Conservation (phyloP, 495 filamentous ascomycete genomes). For the Podospora tetraspora region DNA sequence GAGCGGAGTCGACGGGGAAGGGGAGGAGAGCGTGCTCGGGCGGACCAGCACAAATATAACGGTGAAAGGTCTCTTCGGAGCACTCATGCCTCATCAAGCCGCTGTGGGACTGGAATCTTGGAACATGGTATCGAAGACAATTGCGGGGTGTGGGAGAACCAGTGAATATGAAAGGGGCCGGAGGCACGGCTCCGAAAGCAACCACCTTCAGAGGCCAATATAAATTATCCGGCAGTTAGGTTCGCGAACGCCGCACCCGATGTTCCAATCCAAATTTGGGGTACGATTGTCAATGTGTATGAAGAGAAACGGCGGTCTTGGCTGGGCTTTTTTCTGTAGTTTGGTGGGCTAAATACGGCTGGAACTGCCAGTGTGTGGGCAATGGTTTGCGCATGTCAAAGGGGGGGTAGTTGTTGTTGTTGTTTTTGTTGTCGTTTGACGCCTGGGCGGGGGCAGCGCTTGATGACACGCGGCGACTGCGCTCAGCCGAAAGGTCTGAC, state of each 20-base stretch:
- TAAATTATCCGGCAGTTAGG: conserved; percentile 6
- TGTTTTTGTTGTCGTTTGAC: too few species aligned
- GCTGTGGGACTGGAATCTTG: neutral
- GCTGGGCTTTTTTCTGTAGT: too few species aligned
- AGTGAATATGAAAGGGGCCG: neutral
- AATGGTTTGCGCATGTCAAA: too few species aligned
- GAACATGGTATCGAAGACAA: neutral
- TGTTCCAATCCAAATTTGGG: too few species aligned
- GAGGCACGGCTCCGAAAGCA: neutral
- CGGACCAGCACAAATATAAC: conserved; percentile 1
- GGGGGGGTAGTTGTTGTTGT: too few species aligned
- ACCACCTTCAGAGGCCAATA: neutral
- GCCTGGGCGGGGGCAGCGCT: too few species aligned
- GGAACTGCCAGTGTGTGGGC: too few species aligned
- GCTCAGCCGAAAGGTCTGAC: too few species aligned
- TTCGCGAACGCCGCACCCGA: neutral
- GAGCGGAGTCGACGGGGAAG: neutral
- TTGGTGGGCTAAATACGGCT: too few species aligned
- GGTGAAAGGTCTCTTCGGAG: neutral
- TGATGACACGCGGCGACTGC: too few species aligned
- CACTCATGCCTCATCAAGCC: neutral
- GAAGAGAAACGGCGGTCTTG: neutral
- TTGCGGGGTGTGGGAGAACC: neutral
- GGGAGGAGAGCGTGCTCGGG: neutral
- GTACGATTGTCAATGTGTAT: too few species aligned